Evolutionary conservation across 352 stramenopile genomes (phyloP), one percentile per base, ranked within the genome.

Genomic region (Phytophthora boehmeriae): DNA sequence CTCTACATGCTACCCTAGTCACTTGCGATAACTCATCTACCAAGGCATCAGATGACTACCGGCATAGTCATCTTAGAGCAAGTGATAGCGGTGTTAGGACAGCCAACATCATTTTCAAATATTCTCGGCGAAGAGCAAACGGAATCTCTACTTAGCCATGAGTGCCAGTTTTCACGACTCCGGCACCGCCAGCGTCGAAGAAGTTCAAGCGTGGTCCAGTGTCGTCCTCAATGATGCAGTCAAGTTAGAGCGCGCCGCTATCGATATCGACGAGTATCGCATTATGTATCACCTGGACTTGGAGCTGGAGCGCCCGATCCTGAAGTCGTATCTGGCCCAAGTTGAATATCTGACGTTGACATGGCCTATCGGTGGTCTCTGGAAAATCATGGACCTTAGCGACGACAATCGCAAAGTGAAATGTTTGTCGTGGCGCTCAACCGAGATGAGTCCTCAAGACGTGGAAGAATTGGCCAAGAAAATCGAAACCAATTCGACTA

Each of bases 321-420:
- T 76, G 3, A 27, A 55, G 8, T 4, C 65, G 2, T 67, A 73
- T 19, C 56, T 75, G 5, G 47, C 63, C n/a, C 65, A 83, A 66
- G 57, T 51, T 3, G 66, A 80, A 53, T 86, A 72, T 39, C 27
- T 88, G 23, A 79, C 71, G 34, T 57, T 88, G 27, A 70, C 70
- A 20, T 84, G 74, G 71, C 76, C 73, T 1, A 60, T 83, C 20
- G 76, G 76, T 9, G 78, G 76, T 23, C 72, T 88, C 42, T 88
- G 76, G 78, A 74, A 79, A 56, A 79, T 88, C 57, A 58, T 68
- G 36, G 45, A 53, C 23, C 28, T 75, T 6, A 65, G 59, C 9
- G 46, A 66, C 16, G 67, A 71, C 54, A 72, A 74, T 34, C 60
- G 63, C 4, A 52, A 54, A 0, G 56, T 86, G 20, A 46, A 66